Conservation (phyloP, 495 filamentous ascomycete species). For the Tirmania nivea region DNA sequence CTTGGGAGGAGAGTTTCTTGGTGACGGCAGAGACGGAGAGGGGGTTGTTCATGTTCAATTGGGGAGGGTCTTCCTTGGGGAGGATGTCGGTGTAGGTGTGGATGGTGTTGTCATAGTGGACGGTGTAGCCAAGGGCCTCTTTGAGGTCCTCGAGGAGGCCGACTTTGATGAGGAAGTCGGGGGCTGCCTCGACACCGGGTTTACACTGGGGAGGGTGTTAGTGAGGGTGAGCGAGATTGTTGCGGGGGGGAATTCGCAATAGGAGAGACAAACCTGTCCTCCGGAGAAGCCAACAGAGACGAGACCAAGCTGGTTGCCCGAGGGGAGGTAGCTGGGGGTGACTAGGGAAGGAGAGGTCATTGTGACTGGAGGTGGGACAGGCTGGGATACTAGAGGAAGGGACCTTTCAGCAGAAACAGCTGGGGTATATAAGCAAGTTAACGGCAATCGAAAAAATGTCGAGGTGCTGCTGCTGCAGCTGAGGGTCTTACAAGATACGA, state of each 20-base stretch:
- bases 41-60: constrained; percentile 84
- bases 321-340: constrained; percentile 57
- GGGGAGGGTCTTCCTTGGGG: constrained; percentile 49
- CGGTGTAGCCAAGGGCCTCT: constrained; percentile 66
- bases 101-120: constrained; percentile 65
- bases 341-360: constrained; percentile 56
- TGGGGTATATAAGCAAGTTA: too few species aligned
- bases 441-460: too few species aligned
- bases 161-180: constrained; percentile 69
- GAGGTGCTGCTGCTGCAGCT: too few species aligned
- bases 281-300: constrained; percentile 95
- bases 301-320: constrained; percentile 59
- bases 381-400: too few species aligned
- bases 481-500: too few species aligned
- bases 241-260: background rate
- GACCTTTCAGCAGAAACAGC: too few species aligned
- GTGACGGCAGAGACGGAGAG: constrained; percentile 78
- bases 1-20: constrained; percentile 51
- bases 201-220: constrained; percentile 41
- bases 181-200: constrained; percentile 77
- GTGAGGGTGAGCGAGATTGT: background rate
- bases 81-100: constrained; percentile 63
- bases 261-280: constrained; percentile 50
- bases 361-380: background rate
- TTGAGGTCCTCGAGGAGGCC: constrained; percentile 69